Evolutionary conservation across 371 early-diverging fungal genomes (phyloP).

Genomic region (Rhizopus arrhizus): DNA sequence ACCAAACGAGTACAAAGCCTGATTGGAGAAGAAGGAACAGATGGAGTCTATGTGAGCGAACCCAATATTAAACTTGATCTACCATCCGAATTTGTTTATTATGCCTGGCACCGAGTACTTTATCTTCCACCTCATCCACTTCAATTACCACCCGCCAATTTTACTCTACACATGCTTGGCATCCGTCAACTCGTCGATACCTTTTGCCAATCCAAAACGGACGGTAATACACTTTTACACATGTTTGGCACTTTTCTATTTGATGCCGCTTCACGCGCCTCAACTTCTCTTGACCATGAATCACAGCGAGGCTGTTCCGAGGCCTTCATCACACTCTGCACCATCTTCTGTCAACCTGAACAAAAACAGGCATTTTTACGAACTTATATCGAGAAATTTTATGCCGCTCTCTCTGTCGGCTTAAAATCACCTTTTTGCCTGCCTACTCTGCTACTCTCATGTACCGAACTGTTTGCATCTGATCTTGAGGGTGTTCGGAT

Average conservation of each 20-base stretch:
- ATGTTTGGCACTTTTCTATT: conserved; percentile 83
- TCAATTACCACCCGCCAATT: conserved; percentile 62
- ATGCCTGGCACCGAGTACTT: conserved; percentile 74
- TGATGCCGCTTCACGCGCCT: conserved; percentile 53
- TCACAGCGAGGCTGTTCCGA: conserved; percentile 67
- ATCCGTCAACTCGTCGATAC: conserved; percentile 66
- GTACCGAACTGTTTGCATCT: conserved; percentile 64
- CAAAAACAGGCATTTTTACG: conserved; percentile 55
- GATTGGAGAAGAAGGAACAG: conserved; percentile 63
- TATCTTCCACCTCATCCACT: conserved; percentile 71
- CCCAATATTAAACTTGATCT: conserved; percentile 68
- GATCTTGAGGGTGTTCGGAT: conserved; percentile 73
- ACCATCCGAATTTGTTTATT: conserved; percentile 62
- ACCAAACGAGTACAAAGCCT: conserved; percentile 64
- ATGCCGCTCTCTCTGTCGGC: conserved; percentile 64
- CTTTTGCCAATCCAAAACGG: conserved; percentile 17
- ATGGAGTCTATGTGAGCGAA: conserved; percentile 57
- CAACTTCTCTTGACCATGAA: conserved; percentile 24
- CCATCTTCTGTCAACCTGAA: conserved; percentile 73
- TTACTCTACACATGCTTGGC: conserved; percentile 67
- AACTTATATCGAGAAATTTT: conserved; percentile 74
- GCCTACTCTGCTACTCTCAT: conserved; percentile 67
- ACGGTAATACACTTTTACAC: conserved; percentile 77
- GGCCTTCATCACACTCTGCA: conserved; percentile 72
- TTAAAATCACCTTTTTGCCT: conserved; percentile 64